Evolutionary conservation across 169 alveolate genomes (phyloP).

Genomic region (Plasmodium cynomolgi): DNA sequence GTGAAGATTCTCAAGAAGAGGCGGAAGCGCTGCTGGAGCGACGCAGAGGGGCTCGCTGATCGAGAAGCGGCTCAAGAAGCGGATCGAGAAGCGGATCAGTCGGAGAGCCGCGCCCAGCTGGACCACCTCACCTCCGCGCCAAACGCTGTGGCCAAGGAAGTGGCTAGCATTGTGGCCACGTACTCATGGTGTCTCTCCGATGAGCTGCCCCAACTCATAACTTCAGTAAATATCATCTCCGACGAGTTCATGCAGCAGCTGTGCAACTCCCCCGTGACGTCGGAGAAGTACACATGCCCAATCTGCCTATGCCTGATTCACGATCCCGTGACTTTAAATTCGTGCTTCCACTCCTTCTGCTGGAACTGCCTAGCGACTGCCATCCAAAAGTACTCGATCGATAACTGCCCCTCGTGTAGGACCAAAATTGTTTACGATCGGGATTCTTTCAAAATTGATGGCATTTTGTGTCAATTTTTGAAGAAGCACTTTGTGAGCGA

Average conservation of each 20-base stretch:
- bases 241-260: constrained; percentile 47
- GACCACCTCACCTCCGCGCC: background rate
- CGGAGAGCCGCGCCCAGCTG: background rate
- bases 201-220: constrained; percentile 26
- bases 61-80: no score
- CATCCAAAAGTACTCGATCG: constrained; percentile 50
- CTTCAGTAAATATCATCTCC: constrained; percentile 38
- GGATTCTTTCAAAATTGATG: constrained; percentile 43
- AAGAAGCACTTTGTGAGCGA: constrained; percentile 18
- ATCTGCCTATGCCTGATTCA: constrained; percentile 38
- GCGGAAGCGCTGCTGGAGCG: background rate
- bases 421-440: constrained; percentile 45
- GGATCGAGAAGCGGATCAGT: background rate
- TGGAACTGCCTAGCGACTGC: constrained; percentile 66
- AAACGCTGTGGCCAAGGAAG: background rate
- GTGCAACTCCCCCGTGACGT: background rate
- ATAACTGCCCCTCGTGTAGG: constrained; percentile 44
- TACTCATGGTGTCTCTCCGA: constrained; percentile 61
- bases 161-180: background rate
- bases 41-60: no score
- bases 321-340: constrained; percentile 57
- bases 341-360: constrained; percentile 61
- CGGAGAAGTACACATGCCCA: constrained; percentile 53
- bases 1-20: constrained; percentile 37
- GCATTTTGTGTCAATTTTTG: constrained; percentile 29